Base-by-base conservation (phyloP, 2,329 filamentous ascomycete species). In the Colletotrichum sp. region DNA sequence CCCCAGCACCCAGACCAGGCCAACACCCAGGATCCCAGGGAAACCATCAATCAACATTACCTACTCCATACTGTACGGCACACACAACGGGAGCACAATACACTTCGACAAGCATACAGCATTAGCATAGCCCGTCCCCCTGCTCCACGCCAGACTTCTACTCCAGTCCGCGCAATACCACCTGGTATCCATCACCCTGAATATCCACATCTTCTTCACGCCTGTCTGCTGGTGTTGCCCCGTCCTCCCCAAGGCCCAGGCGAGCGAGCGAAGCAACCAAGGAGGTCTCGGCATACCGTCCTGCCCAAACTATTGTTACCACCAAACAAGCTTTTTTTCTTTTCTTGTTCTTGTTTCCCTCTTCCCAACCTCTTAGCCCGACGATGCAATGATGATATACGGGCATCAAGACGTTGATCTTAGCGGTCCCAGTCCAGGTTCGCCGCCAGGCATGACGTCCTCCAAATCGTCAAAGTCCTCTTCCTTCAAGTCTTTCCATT, bases 401-500 rank as follows among this genome's bases (percentile, higher is more conserved):
- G 73, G 73, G 73, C 73, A 75, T 36, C 73, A 75, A 73, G 73
- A 75, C 69, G 63, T 75, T 64, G 73, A 75, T 73, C 73, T 75
- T 14, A 38, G 62, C 21, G 73, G 73, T 73, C 69, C 73, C 64
- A 73, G 69, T 69, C 73, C 73, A 63, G 73, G 73, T 64, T 95
- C 94, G 78, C 94, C 94, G 74, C 94, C 94, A 76, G 94, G 95
- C 80, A 92, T 98, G 86, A 95, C 94, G 64, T 85, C 87, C 79
- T 97, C 95, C 76, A 97, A 96, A 84, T 97, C 95, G 77, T 98
- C 95, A 78, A 97, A 97, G 85, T 96, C 95, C 32, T 97, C 95
- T 7, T 98, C 95, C 65, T 94, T 96, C 81, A 94, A 93, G 34
- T 78, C 96, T 48, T 93, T 94, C 72, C 92, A 91, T 76, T 94